Evolutionary conservation across 1,139 yeast genomes (phyloP), one percentile per base, ranked within the genome.

Genomic region (Candida dubliniensis): DNA sequence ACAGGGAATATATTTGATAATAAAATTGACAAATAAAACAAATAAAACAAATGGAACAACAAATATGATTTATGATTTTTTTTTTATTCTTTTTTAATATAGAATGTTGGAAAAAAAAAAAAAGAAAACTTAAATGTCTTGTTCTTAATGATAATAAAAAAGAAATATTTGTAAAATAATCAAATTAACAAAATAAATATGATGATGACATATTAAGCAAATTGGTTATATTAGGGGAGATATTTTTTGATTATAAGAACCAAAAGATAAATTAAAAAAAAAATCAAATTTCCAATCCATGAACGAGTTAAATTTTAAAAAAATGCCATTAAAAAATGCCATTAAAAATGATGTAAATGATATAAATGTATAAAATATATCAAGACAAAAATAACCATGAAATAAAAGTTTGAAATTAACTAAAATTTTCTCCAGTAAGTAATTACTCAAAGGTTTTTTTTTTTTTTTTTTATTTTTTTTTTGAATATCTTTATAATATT

Each of bases 1-100:
- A 67, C 67, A 5, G 79, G 79, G 79, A 38, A 72, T 63, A 48
- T 76, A 74, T 49, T 73, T 73, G 58, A 77, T 64, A 47, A 77
- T 61, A 52, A 77, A 72, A 1, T 77, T 72, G 9, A 70, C 67
- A 2, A 62, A 67, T 26, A 77, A 52, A 1, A 70, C 67, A 2
- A 62, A 67, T 26, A 77, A 52, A 1, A 75, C 73, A 48, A 74
- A 55, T 0, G 66, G 64, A 42, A 69, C 61, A 1, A 71, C 74
- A 8, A 67, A 47, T 40, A 74, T 64, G 27, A 75, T 48, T n/a
- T n/a, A n/a, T n/a, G n/a, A n/a, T n/a, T n/a, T n/a, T n/a, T n/a
- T n/a, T n/a, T 31, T 55, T 57, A 56, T 61, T 56, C 46, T 55
- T 52, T 31, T 43, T 34, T 33, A 41, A 34, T 42, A 66, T 53